A percentile compares a stretch with the other conserved stretches of the same genome.
These are phyloP conservation scores for Parsonsia alboflavescens DNA, from an alignment of 257 asterid species.

Conservation along the genomic window DNA sequence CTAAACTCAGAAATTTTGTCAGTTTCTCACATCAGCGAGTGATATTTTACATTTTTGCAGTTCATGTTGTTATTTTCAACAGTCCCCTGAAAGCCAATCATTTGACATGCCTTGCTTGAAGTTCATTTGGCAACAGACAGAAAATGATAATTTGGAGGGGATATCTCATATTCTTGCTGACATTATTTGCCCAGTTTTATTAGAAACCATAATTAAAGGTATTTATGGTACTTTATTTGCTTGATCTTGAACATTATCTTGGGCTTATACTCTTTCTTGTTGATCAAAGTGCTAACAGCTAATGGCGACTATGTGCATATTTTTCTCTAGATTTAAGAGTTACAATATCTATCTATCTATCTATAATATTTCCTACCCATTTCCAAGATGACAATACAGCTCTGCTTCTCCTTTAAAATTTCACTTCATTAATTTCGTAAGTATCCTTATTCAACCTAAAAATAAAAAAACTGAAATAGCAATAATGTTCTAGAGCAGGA, in stretches of 20 bases:
- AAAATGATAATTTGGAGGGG: slow-evolving; percentile 46
- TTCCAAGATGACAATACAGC: neutral
- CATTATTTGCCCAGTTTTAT: slow-evolving; percentile 66
- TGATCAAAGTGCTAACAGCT: neutral
- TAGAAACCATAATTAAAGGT: slow-evolving; percentile 90
- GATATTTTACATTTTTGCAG: slow-evolving; percentile 42
- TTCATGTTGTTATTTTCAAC: slow-evolving; percentile 61
- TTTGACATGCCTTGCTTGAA: slow-evolving; percentile 65
- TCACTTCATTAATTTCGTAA: neutral
- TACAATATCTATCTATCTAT: too few species aligned
- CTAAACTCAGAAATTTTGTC: neutral
- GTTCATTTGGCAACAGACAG: slow-evolving; percentile 54
- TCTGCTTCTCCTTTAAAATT: neutral
- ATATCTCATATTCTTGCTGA: slow-evolving; percentile 62
- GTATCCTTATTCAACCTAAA: neutral
- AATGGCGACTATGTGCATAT: neutral
- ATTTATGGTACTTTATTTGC: slow-evolving; percentile 15
- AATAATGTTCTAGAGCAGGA: neutral
- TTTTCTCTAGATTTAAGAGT: neutral
- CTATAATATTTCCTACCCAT: neutral
- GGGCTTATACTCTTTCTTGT: neutral
- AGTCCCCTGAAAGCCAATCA: slow-evolving; percentile 44
- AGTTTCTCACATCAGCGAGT: neutral
- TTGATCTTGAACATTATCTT: slow-evolving; percentile 7
- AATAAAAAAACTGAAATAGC: neutral